Evolutionary conservation across 441 rosid species (phyloP), one percentile per base, ranked within the genome.

Genomic region (Mallotus repandus): DNA sequence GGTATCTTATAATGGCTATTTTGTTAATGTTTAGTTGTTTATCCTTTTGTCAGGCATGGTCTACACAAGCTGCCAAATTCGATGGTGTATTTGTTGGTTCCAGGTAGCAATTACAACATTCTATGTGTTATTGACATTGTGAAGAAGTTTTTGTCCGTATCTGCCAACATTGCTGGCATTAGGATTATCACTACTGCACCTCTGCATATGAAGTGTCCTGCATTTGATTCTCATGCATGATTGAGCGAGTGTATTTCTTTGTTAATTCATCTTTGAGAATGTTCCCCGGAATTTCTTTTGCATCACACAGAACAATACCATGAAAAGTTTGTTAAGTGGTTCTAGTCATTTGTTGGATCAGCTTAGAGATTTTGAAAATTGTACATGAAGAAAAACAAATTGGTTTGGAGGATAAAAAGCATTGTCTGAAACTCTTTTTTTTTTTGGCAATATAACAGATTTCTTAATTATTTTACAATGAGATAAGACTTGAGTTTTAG

Each of bases 41-140:
- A 75, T 70, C 72, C 67, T 49, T 52, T 73, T 78, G 69, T 76
- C 88, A 95, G 99, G 88, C 97, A 95, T 80, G 98, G 99, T 84
- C 81, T 93, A 70, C 99, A 88, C 89, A 87, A 81, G 77, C 83
- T 96, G 78, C 96, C 98, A 58, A 86, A 83, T 70, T 86, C 99
- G 3, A 57, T 91, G 75, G 98, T 96, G 55, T 96, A 90, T 84
- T 81, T 96, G 82, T 83, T 96, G 82, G 89, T 96, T 83, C 99
- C 99, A 81, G 97, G 98, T 93, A 90, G 52, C 5, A 5, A 16
- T 54, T 49, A 3, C 25, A 3, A 35, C 52, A 35, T 21, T 21
- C 45, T 53, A 35, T 70, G 35, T 10, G 7, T 11, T 14, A 3
- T 11, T 38, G 35, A 52, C 11, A 12, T 58, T 9, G 12, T 2